Evolutionary conservation across 306 rosid species (phyloP).

Genomic region (Sindora glabra): DNA sequence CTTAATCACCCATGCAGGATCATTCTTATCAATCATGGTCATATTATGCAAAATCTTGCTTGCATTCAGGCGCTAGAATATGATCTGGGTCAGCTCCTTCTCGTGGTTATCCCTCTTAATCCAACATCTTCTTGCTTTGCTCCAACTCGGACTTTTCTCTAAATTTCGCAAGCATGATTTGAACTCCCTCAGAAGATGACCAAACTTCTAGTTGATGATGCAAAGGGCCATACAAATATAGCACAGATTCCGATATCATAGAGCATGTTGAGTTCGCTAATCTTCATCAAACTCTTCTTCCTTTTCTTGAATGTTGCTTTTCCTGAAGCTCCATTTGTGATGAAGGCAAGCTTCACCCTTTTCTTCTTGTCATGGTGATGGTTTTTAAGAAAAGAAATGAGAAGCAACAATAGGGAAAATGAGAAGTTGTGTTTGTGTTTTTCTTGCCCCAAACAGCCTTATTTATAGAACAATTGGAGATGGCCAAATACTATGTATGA

Average conservation of each 20-base stretch:
- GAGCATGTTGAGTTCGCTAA: background rate
- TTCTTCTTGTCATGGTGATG: background rate
- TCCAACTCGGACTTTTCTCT: background rate
- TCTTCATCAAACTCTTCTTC: background rate
- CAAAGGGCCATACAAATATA: background rate
- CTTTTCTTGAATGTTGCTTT: background rate
- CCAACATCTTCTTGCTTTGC: background rate
- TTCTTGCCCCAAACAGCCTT: too few species aligned
- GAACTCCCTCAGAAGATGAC: background rate
- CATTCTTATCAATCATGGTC: too few species aligned
- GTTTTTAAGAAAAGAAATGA: too few species aligned
- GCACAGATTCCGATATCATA: background rate
- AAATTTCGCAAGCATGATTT: background rate
- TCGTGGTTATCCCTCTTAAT: background rate
- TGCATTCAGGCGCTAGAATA: too few species aligned
- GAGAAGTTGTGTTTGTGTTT: too few species aligned
- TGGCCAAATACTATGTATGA: too few species aligned
- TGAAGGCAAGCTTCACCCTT: background rate
- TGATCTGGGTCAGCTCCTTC: background rate
- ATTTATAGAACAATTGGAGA: too few species aligned
- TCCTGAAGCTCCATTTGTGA: background rate
- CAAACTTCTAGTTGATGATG: background rate
- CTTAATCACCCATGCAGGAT: too few species aligned
- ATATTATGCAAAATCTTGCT: too few species aligned
- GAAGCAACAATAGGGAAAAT: too few species aligned